Base-by-base conservation (phyloP, 345 rosid genomes). In the Salix viminalis region DNA sequence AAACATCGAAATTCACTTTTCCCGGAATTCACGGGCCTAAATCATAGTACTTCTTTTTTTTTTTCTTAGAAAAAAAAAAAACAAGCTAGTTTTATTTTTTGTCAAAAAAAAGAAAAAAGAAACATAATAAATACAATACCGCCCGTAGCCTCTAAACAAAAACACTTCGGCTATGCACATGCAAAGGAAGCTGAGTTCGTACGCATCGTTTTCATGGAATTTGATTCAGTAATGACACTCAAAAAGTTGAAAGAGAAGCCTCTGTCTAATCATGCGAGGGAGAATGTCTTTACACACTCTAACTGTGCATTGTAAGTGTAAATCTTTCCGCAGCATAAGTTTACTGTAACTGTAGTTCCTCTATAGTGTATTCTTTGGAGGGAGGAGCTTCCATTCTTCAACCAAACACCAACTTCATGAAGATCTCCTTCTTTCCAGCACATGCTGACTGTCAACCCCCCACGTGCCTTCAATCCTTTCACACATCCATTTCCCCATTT, bases 391-490 rank as follows among this genome's bases (percentile, higher is more conserved):
- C 60, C 77, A 65, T 79, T 82, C 77, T 84, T 78, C 18, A 85
- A 79, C 86, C 80, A 77, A 32, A 96, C 75, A 64, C 85, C 83
- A 58, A 91, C 87, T 85, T 92, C 89, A 18, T 83, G 86, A 66
- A 96, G 98, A 39, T 90, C 84, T 32, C 93, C 91, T 76, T 84
- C 94, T 69, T 70, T 80, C 99, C 99, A 96, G 75, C 73, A 70
- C 71, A 96, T 76, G 85, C 60, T 84, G 56, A 93, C 91, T 0
- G 96, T 90, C 77, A 87, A 77, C 4, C 95, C 92, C 0, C 99
- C 99, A 0, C 95, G 87, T 5, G 98, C 99, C 79, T 87, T 90
- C 74, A 96, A 75, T 74, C 97, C 99, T 77, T 87, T 87, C 23
- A 83, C 93, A 37, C 76, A 80, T 48, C 99, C 98, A 23, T 84